phyloP scores from a whole-genome alignment of 2,329 filamentous ascomycete species.

The Penicillium janthinellum region DNA sequence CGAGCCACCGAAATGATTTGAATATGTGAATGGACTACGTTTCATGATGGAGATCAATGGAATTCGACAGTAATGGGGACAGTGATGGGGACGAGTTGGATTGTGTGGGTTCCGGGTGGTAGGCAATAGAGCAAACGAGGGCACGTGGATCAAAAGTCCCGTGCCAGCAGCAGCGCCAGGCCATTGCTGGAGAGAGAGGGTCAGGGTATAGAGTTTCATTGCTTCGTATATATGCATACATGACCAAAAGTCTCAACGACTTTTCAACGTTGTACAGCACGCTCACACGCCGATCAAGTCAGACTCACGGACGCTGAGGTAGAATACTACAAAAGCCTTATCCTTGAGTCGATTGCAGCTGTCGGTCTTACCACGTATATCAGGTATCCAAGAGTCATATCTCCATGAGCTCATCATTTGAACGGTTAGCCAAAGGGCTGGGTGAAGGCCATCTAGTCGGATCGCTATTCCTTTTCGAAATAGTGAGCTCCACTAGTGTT shows the following conservation, averaged over 20 bases:
- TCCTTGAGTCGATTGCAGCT: not conserved
- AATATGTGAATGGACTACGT: constrained; percentile 11
- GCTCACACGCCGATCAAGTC: constrained; percentile 9
- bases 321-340: constrained; percentile 7
- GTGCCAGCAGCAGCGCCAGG: not conserved
- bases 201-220: constrained; percentile 23
- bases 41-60: constrained; percentile 20
- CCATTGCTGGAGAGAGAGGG: not conserved
- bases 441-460: constrained; percentile 4
- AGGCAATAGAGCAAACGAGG: not conserved
- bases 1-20: constrained; percentile 11
- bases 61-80: not conserved
- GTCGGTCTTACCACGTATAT: constrained; percentile 16
- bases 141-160: constrained; percentile 12
- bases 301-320: constrained; percentile 1
- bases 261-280: constrained; percentile 10
- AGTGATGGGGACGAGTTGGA: not conserved
- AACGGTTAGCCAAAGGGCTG: not conserved
- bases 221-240: constrained; percentile 33
- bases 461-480: constrained; percentile 39
- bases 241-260: constrained; percentile 14
- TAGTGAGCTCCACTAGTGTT: constrained; percentile 38
- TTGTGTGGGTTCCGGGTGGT: not conserved
- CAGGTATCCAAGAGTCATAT: constrained; percentile 22
- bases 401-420: constrained; percentile 9